Base-by-base conservation (phyloP, 805 yeast genomes). In the Yamadazyma endophytica region DNA sequence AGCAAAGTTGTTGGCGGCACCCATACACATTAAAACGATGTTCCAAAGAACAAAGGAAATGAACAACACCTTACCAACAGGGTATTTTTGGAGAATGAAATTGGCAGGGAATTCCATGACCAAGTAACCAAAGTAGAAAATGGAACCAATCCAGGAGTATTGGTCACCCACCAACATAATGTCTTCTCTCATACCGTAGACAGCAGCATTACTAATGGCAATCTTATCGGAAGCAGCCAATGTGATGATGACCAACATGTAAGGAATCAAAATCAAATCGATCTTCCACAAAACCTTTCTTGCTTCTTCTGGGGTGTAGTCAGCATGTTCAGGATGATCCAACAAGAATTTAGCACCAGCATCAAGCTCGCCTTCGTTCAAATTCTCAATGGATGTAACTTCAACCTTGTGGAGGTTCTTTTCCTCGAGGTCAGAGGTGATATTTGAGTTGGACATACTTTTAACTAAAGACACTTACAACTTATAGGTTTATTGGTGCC, bases 91-190 rank as follows among this genome's bases (percentile, higher is more conserved):
- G 29, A 64, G 45, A 12, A 54, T 21, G 40, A 63, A 62, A 4
- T 70, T 63, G 11, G 70, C 54, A 16, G 62, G 65, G 27, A 54
- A 47, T 36, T 54, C 59, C 30, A 49, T 54, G 7, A 49, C 34
- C 32, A 56, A 39, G 36, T 56, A 58, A 6, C 64, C 66, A 35
- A 55, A 49, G 46, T 77, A 78, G 42, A 78, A 79, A 6, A 75
- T 68, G 1, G 80, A 65, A n/a, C 80, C 75, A 11, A 43, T 35
- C 49, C 49, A 47, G 6, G 49, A 49, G 39, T 50, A 54, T 26
- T 54, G 46, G 30, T 49, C 43, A 3, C 61, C 61, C 8, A 39
- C 30, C 50, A 59, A 43, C 9, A 37, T 24, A 33, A 53, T 36
- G 25, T 50, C 61, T 13, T 42, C 54, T 33, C 51, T 45, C 58